Evolutionary conservation across 495 filamentous ascomycete species (phyloP), one percentile per base, ranked within the genome.

Genomic region (Aspergillus sparsus): DNA sequence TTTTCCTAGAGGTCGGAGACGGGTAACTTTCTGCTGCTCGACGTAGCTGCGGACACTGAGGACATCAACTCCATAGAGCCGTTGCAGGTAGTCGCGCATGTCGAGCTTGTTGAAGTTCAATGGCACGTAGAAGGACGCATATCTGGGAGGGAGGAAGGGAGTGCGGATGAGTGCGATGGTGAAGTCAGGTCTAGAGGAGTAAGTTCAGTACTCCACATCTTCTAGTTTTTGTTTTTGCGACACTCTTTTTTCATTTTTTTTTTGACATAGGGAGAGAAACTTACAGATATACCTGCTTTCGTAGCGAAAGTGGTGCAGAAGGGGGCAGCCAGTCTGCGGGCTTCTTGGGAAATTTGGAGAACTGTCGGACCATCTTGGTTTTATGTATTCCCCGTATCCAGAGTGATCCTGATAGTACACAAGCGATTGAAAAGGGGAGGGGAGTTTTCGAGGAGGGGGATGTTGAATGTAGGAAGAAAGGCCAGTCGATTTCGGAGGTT

Each of bases 51-150:
- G 87, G 58, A 97, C 83, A 37, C 73, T 75, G n/a, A 84, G 69
- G 37, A 85, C 83, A 49, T 81, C 73, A 55, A 94, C 84, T 50
- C 81, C 78, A 75, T 97, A 96, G 16, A 73, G 81, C 68, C 91
- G 80, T 66, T 83, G 83, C 49, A 97, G 87, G 77, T 96, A 97
- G 80, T 95, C 91, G 70, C 89, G 87, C 31, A 96, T 72, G 74
- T 96, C 92, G 64, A 96, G 85, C 76, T 97, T 96, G 83, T 89
- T 92, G 80, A 95, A 88, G 61, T 82, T 85, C 67, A 97, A 82
- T 13, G 92, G 92, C 45, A 96, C 92, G 67, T 83, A 77, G 82
- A 97, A 97, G 51, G 85, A 83, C 49, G 91, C 93, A 66, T 87
- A 89, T 73, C 84, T 88, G 32, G 92, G 82, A 31, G 88, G 87